Evolutionary conservation across 1,284 basidiomycete genomes (phyloP).

Genomic region (Malassezia japonica): DNA sequence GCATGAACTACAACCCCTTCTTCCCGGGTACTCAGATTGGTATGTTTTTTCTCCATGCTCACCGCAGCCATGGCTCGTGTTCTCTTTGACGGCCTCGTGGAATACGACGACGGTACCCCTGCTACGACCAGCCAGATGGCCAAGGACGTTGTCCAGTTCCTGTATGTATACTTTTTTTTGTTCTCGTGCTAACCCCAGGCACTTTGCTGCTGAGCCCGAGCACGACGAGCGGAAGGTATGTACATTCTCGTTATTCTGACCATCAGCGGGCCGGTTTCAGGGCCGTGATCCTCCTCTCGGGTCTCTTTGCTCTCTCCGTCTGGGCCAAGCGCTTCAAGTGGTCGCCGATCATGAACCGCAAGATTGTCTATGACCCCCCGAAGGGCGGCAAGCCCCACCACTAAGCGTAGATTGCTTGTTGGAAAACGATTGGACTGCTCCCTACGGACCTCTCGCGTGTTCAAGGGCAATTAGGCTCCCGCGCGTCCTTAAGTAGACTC

Average conservation of each 20-base stretch:
- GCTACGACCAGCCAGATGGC: conserved; percentile 99
- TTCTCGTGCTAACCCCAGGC: conserved; percentile 20
- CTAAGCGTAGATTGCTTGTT: neutral
- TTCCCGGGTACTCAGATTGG: conserved; percentile 63
- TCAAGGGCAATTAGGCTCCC: neutral
- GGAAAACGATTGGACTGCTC: neutral
- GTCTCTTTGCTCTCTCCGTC: conserved; percentile 30
- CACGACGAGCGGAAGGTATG: conserved; percentile 97
- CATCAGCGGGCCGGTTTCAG: conserved; percentile 77
- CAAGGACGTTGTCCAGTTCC: conserved; percentile 92
- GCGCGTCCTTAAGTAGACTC: neutral
- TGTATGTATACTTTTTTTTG: conserved; percentile 56
- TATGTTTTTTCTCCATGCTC: too few relatives aligned
- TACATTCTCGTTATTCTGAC: too few relatives aligned
- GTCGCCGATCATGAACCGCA: conserved; percentile 36
- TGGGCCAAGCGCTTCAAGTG: conserved; percentile 45
- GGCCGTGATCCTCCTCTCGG: conserved; percentile 36
- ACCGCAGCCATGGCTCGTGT: too few relatives aligned
- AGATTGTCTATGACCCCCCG: conserved; percentile 41
- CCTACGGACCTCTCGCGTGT: neutral
- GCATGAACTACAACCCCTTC: conserved; percentile 49
- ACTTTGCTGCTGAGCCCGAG: conserved; percentile 70
- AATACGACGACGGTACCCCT: conserved; percentile 62
- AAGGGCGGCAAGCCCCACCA: conserved; percentile 9
- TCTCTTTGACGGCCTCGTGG: conserved; percentile 65